These are phyloP conservation scores for Theobroma grandiflorum DNA, from an alignment of 441 rosid species.

Conservation along the genomic window DNA sequence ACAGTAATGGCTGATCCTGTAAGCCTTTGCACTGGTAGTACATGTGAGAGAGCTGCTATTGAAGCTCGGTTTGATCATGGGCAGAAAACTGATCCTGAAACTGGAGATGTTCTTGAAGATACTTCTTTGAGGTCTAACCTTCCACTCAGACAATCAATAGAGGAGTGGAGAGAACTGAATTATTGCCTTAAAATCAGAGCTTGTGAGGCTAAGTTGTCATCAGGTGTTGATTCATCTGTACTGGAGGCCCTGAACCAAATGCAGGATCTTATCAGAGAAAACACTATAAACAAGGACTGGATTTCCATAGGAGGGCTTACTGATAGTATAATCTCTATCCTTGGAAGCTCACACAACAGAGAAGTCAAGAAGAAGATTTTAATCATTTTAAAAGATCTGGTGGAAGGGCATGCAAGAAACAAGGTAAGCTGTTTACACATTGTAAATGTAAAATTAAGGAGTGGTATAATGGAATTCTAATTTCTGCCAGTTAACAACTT, in stretches of 20 bases:
- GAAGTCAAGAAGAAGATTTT: conserved; percentile 59
- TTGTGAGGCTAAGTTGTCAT: conserved; percentile 52
- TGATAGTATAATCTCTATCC: conserved; percentile 50
- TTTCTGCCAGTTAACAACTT: background rate
- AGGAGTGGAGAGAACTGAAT: conserved; percentile 78
- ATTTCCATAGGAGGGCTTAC: conserved; percentile 63
- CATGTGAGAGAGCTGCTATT: conserved; percentile 74
- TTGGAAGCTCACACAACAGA: conserved; percentile 54
- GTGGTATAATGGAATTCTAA: background rate
- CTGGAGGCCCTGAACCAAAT: conserved; percentile 61
- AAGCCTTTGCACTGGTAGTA: conserved; percentile 76
- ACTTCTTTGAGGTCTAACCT: conserved; percentile 64
- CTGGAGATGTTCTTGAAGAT: conserved; percentile 61
- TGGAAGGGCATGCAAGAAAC: conserved; percentile 63
- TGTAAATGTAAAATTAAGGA: background rate
- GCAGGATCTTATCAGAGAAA: conserved; percentile 64
- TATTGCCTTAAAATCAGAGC: conserved; percentile 69
- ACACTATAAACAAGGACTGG: conserved; percentile 70
- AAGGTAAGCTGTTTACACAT: conserved; percentile 46
- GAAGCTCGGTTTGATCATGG: conserved; percentile 57
- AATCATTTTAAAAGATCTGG: conserved; percentile 53
- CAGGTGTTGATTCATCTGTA: conserved; percentile 45
- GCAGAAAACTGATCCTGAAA: conserved; percentile 61
- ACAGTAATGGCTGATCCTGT: conserved; percentile 71
- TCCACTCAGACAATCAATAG: conserved; percentile 66